Evolutionary conservation across 345 rosid genomes (phyloP), one percentile per base, ranked within the genome.

Genomic region (Syzygium aqueum): DNA sequence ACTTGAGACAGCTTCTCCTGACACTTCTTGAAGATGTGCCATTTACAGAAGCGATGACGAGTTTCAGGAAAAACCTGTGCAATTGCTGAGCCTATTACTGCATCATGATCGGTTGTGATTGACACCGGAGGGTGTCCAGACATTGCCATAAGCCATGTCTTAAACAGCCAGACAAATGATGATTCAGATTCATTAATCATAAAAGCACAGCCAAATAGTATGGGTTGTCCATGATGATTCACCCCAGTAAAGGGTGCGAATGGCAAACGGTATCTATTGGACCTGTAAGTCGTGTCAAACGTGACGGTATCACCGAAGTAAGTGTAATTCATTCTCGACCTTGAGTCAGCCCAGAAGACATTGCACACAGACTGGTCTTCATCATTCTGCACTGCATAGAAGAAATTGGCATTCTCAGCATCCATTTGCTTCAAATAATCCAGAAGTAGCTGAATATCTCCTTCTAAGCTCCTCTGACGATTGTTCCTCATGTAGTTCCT

Each of bases 141-240:
- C 95, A 93, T 92, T 30, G 95, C 94, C 46, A 77, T 67, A 43
- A 93, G 92, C 94, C 93, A 93, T 5, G 93, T 92, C 14, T 90
- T 90, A 84, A 93, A 90, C 37, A 93, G 91, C 95, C 94, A 93
- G 57, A 90, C 80, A 83, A 92, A 92, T 2, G 95, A 91, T 40
- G 93, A 91, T 86, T 93, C 93, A 19, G 93, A 87, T 84, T 93
- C 95, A 86, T 90, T 90, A 40, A 91, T 86, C 46, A 93, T 84
- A 83, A 93, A 87, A 78, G 95, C 95, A 87, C 95, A 93, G 12
- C 95, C 95, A 25, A 93, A 91, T 86, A 93, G 86, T 17, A 93
- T 90, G n/a, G 94, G 94, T 51, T 93, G 95, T 23, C 94, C 95
- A n/a, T 93, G 95, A 88, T 93, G 95, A 84, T 93, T 93, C 78